Conservation (phyloP, 352 stramenopile genomes). For the Globisporangium sylvaticum region DNA sequence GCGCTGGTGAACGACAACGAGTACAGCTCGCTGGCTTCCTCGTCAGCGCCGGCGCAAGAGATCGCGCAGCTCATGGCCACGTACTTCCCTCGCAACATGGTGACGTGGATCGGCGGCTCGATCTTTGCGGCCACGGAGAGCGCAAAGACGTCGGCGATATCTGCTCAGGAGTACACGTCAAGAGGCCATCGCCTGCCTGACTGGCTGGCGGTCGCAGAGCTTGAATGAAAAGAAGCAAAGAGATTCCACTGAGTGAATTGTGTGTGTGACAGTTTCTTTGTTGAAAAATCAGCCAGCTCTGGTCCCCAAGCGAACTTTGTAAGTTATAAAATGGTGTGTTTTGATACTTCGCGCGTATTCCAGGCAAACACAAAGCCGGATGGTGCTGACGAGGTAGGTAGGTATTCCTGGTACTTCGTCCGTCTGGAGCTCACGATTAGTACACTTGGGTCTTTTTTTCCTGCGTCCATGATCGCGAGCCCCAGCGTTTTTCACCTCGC, state of each 20-base stretch:
- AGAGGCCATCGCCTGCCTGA: slow-evolving; percentile 36
- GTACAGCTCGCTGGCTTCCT: slow-evolving; percentile 28
- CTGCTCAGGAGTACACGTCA: slow-evolving; percentile 43
- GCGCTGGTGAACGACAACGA: slow-evolving; percentile 37
- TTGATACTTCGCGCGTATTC: background rate
- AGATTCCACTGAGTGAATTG: background rate
- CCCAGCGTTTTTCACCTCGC: background rate
- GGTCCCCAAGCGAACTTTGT: background rate
- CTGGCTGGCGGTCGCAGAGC: slow-evolving; percentile 63
- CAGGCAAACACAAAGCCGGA: background rate
- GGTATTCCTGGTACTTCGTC: background rate
- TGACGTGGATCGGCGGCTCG: slow-evolving; percentile 73
- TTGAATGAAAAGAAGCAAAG: slow-evolving; percentile 8
- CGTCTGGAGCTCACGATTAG: too few relatives aligned
- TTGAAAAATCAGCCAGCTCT: background rate
- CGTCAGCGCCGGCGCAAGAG: slow-evolving; percentile 7
- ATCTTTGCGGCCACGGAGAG: slow-evolving; percentile 67
- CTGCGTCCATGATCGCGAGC: too few relatives aligned
- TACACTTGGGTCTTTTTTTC: too few relatives aligned
- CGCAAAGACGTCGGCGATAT: slow-evolving; percentile 39
- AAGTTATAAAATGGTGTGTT: background rate
- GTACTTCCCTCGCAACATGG: slow-evolving; percentile 69
- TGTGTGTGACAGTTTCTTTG: background rate
- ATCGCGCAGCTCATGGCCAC: slow-evolving; percentile 35
- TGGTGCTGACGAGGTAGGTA: background rate